A percentile compares a stretch with the other conserved stretches of the same genome.
Conservation (phyloP, 176 grass and related monocot species). For the Elymus sibiricus region DNA sequence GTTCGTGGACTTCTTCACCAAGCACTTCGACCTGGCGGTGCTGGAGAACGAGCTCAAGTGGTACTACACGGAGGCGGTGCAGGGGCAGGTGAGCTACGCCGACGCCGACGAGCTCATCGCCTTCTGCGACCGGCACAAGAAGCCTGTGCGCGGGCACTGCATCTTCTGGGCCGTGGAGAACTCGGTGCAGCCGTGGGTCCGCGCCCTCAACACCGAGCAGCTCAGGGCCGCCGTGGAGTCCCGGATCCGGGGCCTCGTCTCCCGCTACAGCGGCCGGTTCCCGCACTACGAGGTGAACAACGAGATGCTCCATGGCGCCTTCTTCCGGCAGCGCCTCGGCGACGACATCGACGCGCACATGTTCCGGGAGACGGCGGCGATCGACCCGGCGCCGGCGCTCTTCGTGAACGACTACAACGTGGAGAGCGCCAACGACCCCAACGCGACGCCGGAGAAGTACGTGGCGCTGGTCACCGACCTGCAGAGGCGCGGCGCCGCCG, state of each 20-base stretch:
- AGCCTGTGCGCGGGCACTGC: slow-evolving; percentile 58
- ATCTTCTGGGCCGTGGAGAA: slow-evolving; percentile 72
- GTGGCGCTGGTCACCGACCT: slow-evolving; percentile 56
- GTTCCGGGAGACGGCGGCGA: slow-evolving; percentile 47
- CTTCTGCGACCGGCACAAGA: slow-evolving; percentile 46
- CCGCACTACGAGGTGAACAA: slow-evolving; percentile 81
- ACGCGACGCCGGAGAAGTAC: slow-evolving; percentile 73
- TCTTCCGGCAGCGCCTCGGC: slow-evolving; percentile 41
- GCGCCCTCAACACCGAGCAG: slow-evolving; percentile 9
- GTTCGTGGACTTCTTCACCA: slow-evolving; percentile 62
- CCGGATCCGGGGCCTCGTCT: slow-evolving; percentile 43
- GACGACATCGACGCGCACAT: slow-evolving; percentile 52
- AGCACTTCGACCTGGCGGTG: slow-evolving; percentile 69
- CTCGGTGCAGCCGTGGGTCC: slow-evolving; percentile 57
- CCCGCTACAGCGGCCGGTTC: slow-evolving; percentile 50
- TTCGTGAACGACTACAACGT: slow-evolving; percentile 94
- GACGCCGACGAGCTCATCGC: slow-evolving; percentile 68
- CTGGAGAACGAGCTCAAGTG: slow-evolving; percentile 89
- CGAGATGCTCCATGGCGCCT: slow-evolving; percentile 78
- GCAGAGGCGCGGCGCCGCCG: slow-evolving; percentile 54
- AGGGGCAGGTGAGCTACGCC: slow-evolving; percentile 50
- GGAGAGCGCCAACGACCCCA: slow-evolving; percentile 49
- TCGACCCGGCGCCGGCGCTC: slow-evolving; percentile 46
- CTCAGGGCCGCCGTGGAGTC: slow-evolving; percentile 44
- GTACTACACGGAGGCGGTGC: slow-evolving; percentile 60